Percentiles rank a stretch among this genome's conserved stretches.
Conservation (phyloP, 371 early-diverging fungal genomes). For the Mortierella sp. region DNA sequence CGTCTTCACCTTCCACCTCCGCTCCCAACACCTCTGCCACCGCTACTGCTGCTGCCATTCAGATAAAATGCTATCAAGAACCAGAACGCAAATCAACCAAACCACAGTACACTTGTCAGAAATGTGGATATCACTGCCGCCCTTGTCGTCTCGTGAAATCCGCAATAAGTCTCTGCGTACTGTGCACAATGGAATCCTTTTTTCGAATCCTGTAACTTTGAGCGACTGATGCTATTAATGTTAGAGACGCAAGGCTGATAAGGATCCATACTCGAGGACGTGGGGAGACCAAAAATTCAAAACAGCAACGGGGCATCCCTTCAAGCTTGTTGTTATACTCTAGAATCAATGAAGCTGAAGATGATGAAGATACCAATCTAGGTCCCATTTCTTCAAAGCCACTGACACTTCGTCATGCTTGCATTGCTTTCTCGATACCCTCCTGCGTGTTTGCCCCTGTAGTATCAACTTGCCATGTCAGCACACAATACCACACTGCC, state of each 20-base stretch:
- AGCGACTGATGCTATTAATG: constrained; percentile 11
- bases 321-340: neutral
- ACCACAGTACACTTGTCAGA: constrained; percentile 24
- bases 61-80: constrained; percentile 16
- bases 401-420: neutral
- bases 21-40: neutral
- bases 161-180: constrained; percentile 1
- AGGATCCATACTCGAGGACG: constrained; percentile 20
- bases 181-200: constrained; percentile 6
- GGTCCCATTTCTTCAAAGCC: neutral
- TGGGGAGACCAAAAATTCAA: constrained; percentile 4
- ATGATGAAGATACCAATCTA: neutral
- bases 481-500: constrained; percentile 13
- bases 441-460: constrained; percentile 4
- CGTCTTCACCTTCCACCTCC: neutral
- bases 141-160: constrained; percentile 14
- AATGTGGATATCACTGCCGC: constrained; percentile 16
- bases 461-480: constrained; percentile 21
- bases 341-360: neutral
- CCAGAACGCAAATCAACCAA: constrained; percentile 28
- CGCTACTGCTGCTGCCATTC: neutral
- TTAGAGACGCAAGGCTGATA: constrained; percentile 13
- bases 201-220: constrained; percentile 24
- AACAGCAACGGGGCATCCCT: neutral
- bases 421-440: neutral